phyloP scores from a whole-genome alignment of 2,329 filamentous ascomycete genomes.

The Neonectria coccinea region DNA sequence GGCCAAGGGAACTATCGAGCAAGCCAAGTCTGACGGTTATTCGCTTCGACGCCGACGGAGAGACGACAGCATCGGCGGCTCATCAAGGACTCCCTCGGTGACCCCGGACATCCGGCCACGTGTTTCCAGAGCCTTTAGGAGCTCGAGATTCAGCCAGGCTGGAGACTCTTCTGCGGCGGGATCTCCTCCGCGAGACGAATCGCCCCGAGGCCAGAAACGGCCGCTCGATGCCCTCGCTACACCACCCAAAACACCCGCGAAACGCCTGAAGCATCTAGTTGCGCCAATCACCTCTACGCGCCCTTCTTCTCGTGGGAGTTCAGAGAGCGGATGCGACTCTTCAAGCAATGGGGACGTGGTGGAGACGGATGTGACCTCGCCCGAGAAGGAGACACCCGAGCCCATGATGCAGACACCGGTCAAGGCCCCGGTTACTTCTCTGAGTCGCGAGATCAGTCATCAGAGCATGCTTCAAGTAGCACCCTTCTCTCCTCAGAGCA shows the following conservation, averaged over 20 bases:
- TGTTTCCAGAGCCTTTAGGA: conserved; percentile 56
- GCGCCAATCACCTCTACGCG: conserved; percentile 45
- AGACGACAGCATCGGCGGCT: conserved; percentile 61
- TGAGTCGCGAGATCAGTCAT: conserved; percentile 26
- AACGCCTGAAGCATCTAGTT: conserved; percentile 56
- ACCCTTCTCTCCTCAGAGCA: conserved; percentile 50
- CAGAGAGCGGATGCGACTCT: conserved; percentile 46
- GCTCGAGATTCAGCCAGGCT: conserved; percentile 48
- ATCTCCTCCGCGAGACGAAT: conserved; percentile 46
- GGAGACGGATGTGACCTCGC: conserved; percentile 62
- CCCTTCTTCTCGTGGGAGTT: conserved; percentile 54
- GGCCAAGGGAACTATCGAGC: conserved; percentile 66
- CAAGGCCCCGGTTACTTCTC: conserved; percentile 24
- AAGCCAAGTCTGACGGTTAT: conserved; percentile 61
- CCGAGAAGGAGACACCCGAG: conserved; percentile 61
- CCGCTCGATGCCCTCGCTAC: conserved; percentile 60
- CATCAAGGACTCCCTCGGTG: conserved; percentile 68
- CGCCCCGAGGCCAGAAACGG: conserved; percentile 52
- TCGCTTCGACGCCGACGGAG: conserved; percentile 66
- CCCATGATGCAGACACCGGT: conserved; percentile 48
- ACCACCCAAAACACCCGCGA: conserved; percentile 67
- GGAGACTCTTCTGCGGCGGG: conserved; percentile 49
- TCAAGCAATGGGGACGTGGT: conserved; percentile 46
- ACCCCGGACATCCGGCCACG: conserved; percentile 67
- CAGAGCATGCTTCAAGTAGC: conserved; percentile 29